A percentile compares a stretch with the other conserved stretches of the same genome.
Conservation (phyloP, 2,329 filamentous ascomycete species). For the Fusarium clavum region DNA sequence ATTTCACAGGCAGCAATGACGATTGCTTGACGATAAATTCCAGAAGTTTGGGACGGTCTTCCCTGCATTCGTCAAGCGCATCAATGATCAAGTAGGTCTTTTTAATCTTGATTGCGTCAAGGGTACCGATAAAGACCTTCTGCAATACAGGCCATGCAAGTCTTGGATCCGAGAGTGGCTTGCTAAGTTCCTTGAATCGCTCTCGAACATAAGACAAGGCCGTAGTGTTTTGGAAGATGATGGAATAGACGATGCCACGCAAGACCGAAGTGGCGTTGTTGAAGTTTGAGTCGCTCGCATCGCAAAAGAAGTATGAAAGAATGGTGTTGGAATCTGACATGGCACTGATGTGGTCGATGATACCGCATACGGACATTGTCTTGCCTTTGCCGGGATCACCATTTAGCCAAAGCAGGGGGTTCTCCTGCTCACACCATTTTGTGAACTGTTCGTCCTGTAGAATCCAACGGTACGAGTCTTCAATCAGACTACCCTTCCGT, state of each 20-base stretch:
- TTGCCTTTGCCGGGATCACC: background rate
- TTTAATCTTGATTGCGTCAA: fast-evolving
- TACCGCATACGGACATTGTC: background rate
- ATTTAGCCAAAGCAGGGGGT: fast-evolving
- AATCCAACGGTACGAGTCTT: background rate
- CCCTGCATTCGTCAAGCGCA: no score
- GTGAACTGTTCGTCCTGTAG: fast-evolving
- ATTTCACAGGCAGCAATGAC: fast-evolving
- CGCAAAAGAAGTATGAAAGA: background rate
- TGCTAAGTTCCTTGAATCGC: fast-evolving
- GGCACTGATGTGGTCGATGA: background rate
- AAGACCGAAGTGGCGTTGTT: fast-evolving
- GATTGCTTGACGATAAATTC: no score
- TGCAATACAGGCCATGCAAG: no score
- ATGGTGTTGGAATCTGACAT: no score
- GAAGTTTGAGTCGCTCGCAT: background rate
- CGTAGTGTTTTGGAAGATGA: background rate
- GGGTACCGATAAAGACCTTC: fast-evolving
- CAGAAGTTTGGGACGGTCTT: fast-evolving
- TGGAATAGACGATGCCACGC: background rate
- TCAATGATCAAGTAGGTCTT: fast-evolving
- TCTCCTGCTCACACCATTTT: background rate
- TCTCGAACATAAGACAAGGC: background rate
- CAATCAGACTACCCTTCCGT: fast-evolving
- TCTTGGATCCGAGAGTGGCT: background rate